Evolutionary conservation across 2,329 filamentous ascomycete species (phyloP).

Genomic region (Talaromyces sp.): DNA sequence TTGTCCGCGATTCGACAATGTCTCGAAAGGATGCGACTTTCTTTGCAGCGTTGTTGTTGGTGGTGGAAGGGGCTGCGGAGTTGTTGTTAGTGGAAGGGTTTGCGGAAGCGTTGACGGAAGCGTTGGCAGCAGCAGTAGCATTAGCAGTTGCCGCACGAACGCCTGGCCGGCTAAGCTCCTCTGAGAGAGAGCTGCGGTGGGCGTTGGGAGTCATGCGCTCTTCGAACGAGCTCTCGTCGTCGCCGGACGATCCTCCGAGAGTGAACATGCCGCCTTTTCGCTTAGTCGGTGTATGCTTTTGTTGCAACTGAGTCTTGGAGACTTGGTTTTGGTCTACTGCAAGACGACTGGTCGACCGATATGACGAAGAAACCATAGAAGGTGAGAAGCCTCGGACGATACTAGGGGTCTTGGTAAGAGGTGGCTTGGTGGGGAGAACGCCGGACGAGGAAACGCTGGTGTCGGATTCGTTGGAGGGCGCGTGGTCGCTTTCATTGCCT

Average conservation of each 20-base stretch:
- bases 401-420: constrained; percentile 56
- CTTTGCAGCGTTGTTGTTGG: constrained; percentile 42
- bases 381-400: constrained; percentile 84
- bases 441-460: constrained; percentile 55
- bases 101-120: constrained; percentile 26
- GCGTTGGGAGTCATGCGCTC: constrained; percentile 50
- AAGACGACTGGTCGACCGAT: constrained; percentile 56
- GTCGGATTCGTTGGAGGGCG: constrained; percentile 48
- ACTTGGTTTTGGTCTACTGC: constrained; percentile 34
- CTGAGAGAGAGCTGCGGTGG: constrained; percentile 50
- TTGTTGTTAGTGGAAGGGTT: constrained; percentile 27
- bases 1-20: constrained; percentile 63
- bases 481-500: constrained; percentile 41
- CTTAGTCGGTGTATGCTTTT: constrained; percentile 50
- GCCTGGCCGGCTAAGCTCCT: constrained; percentile 45
- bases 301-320: constrained; percentile 41
- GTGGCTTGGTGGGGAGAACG: constrained; percentile 35
- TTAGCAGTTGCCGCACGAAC: constrained; percentile 11
- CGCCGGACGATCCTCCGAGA: constrained; percentile 79
- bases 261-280: constrained; percentile 63
- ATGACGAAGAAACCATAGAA: constrained; percentile 64
- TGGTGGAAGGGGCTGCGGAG: no score
- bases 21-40: constrained; percentile 81
- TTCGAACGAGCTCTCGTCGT: constrained; percentile 72
- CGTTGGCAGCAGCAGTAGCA: constrained; percentile 10